phyloP scores from a whole-genome alignment of 257 asterid species.

The Thymus mandschuricus region DNA sequence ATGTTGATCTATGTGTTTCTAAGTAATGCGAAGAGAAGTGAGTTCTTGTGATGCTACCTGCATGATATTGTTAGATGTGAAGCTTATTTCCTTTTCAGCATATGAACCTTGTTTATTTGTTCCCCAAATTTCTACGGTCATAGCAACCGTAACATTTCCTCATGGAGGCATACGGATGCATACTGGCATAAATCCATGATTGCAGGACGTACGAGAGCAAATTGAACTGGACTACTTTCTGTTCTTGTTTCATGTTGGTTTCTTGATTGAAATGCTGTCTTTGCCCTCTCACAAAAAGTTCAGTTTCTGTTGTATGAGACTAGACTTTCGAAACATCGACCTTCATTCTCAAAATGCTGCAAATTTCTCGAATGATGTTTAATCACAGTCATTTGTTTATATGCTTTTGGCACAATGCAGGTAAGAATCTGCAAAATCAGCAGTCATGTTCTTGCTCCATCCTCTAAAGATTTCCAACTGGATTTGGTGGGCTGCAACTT shows the following conservation, averaged over 20 bases:
- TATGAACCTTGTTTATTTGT: not conserved
- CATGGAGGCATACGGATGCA: not conserved
- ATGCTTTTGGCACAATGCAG: conserved; percentile 28
- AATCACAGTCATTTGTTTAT: not conserved
- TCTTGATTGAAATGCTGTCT: not conserved
- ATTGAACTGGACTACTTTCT: not conserved
- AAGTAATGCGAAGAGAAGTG: too few species aligned
- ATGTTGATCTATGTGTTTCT: not conserved
- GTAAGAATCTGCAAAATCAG: conserved; percentile 35
- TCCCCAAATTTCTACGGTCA: not conserved
- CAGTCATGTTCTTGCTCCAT: conserved; percentile 43
- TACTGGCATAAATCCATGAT: not conserved
- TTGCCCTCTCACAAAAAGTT: not conserved
- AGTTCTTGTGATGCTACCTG: too few species aligned
- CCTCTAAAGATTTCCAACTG: conserved; percentile 31
- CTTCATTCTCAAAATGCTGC: too few species aligned
- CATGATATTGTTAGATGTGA: not conserved
- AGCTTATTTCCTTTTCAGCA: not conserved
- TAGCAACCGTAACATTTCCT: not conserved
- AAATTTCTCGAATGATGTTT: not conserved
- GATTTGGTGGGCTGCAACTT: not conserved
- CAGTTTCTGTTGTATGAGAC: not conserved
- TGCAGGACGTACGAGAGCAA: too few species aligned
- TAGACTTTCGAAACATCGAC: not conserved
- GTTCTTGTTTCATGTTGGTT: not conserved